These are phyloP conservation scores for Trypanosoma conorhini DNA, from an alignment of 208 protist genomes.

Conservation along the genomic window DNA sequence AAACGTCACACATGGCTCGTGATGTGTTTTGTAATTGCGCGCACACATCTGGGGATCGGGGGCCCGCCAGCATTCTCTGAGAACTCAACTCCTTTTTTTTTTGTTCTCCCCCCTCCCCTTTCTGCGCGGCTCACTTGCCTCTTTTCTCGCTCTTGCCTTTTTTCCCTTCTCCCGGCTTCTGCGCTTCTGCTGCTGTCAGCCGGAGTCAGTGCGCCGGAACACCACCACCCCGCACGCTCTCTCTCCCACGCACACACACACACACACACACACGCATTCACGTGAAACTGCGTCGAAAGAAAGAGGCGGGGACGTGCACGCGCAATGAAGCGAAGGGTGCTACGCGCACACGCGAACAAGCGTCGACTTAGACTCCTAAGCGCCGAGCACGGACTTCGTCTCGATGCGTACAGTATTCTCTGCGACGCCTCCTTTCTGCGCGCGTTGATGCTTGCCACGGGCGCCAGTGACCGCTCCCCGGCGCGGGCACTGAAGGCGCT, in stretches of 20 bases:
- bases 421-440: conserved; percentile 83
- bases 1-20: not conserved
- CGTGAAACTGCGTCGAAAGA: not conserved
- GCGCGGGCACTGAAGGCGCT: conserved; percentile 10
- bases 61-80: not conserved
- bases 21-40: not conserved
- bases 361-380: conserved; percentile 62
- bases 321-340: conserved; percentile 80
- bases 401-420: conserved; percentile 51
- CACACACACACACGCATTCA: too few relatives aligned
- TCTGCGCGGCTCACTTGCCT: too few relatives aligned
- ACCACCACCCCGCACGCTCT: not conserved
- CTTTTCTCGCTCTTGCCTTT: not conserved
- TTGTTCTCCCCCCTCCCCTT: not conserved
- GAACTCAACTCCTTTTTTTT: not conserved
- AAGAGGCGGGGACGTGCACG: not conserved
- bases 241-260: not conserved
- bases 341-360: conserved; percentile 84
- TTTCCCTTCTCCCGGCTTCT: not conserved
- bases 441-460: conserved; percentile 43
- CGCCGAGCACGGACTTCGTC: conserved; percentile 48
- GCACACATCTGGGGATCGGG: not conserved
- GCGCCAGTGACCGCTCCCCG: conserved; percentile 28
- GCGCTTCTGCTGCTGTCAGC: not conserved
- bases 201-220: not conserved